phyloP scores from a whole-genome alignment of 1,284 basidiomycete genomes.

The Ustilago bromivora region DNA sequence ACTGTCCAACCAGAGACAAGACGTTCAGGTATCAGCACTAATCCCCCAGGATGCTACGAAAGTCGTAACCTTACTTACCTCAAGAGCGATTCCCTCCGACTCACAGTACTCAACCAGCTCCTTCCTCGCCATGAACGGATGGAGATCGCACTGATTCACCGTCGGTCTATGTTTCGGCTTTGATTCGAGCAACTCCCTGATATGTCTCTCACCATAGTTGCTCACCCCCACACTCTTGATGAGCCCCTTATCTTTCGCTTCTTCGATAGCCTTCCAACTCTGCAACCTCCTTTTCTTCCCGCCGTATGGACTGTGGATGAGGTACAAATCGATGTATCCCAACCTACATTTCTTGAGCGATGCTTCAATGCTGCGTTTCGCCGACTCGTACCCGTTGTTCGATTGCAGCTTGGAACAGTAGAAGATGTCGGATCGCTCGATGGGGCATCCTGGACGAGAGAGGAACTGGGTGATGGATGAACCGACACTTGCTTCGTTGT shows the following conservation, averaged over 20 bases:
- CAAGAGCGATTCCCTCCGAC: slow-evolving; percentile 16
- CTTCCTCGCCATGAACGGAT: slow-evolving; percentile 34
- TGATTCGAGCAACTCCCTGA: slow-evolving; percentile 37
- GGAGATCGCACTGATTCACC: slow-evolving; percentile 49
- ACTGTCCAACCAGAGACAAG: slow-evolving; percentile 8
- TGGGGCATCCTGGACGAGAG: slow-evolving; percentile 6
- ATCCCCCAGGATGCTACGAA: too few relatives aligned
- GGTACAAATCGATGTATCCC: slow-evolving; percentile 62
- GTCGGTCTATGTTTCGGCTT: slow-evolving; percentile 23
- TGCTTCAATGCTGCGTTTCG: slow-evolving; percentile 37
- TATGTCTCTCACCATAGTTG: slow-evolving; percentile 49
- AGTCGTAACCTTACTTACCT: slow-evolving; percentile 12
- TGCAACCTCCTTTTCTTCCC: slow-evolving; percentile 53
- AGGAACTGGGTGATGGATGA: slow-evolving; percentile 21
- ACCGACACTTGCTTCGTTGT: slow-evolving; percentile 32
- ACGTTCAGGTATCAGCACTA: not conserved
- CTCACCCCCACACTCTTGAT: slow-evolving; percentile 54
- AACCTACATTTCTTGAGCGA: slow-evolving; percentile 35
- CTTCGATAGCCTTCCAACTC: slow-evolving; percentile 57
- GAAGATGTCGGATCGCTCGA: slow-evolving; percentile 26
- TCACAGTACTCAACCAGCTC: slow-evolving; percentile 36
- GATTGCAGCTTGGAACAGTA: slow-evolving; percentile 35
- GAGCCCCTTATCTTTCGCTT: slow-evolving; percentile 44
- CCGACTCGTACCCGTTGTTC: slow-evolving; percentile 40
- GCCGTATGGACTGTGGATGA: slow-evolving; percentile 64